These are phyloP conservation scores for Dryadomyces quercus-mongolicae DNA, from an alignment of 2,329 filamentous ascomycete species.

Conservation along the genomic window DNA sequence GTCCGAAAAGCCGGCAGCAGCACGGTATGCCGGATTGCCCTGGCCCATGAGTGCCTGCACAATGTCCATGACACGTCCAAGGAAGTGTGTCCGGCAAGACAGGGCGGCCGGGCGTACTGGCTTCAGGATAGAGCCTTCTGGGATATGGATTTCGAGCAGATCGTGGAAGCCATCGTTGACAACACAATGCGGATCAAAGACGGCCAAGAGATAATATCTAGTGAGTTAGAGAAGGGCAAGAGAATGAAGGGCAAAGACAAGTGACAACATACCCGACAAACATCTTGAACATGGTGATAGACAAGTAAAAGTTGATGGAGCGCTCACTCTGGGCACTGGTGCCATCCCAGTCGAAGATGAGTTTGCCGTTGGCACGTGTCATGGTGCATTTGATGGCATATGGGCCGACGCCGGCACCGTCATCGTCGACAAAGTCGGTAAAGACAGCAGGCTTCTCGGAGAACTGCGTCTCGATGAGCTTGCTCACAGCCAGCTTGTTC, in stretches of 20 bases:
- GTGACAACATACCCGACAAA: constrained; percentile 28
- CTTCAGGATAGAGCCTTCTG: constrained; percentile 29
- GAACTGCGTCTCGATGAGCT: constrained; percentile 32
- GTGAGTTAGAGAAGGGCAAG: too few species aligned
- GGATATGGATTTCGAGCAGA: constrained; percentile 32
- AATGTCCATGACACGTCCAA: constrained; percentile 35
- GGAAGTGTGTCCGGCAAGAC: constrained; percentile 33
- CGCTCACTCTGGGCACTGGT: constrained; percentile 32
- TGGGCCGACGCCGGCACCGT: constrained; percentile 1
- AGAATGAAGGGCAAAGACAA: too few species aligned
- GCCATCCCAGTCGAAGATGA: constrained; percentile 35
- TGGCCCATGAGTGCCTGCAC: constrained; percentile 36
- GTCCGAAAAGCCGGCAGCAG: constrained; percentile 36
- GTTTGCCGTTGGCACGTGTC: constrained; percentile 27
- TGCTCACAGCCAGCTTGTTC: constrained; percentile 29
- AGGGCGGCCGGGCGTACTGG: constrained; percentile 33
- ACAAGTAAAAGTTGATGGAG: constrained; percentile 35
- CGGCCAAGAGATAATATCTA: constrained; percentile 28
- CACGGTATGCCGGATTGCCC: constrained; percentile 29
- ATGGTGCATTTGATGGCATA: constrained; percentile 25
- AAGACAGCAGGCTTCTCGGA: constrained; percentile 23
- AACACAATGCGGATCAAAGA: constrained; percentile 32
- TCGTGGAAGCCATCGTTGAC: constrained; percentile 40
- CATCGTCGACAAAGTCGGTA: constrained; percentile 5
- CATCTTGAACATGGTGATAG: constrained; percentile 37